A percentile compares a stretch with the other conserved stretches of the same genome.
Conservation (phyloP, 768 basidiomycete genomes). For the Hirschioporus abietinus region DNA sequence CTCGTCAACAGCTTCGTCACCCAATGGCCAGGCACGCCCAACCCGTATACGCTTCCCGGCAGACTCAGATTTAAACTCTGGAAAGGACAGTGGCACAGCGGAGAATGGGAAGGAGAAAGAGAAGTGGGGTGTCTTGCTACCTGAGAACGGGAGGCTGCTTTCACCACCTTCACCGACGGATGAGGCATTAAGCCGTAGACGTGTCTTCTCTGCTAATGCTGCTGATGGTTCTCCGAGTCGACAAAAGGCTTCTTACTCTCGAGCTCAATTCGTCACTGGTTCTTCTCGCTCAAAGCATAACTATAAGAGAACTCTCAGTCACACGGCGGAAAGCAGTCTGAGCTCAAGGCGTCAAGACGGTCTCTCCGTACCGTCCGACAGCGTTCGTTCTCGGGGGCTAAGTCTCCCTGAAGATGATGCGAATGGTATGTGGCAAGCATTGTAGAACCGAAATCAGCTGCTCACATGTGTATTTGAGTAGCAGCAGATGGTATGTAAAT, state of each 20-base stretch:
- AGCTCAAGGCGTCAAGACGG: neutral
- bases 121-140: neutral
- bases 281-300: neutral
- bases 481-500: neutral
- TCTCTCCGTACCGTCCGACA: neutral
- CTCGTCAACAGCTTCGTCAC: neutral
- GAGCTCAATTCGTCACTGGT: neutral
- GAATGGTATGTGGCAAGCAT: neutral
- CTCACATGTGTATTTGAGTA: neutral
- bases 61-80: neutral
- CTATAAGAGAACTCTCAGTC: neutral
- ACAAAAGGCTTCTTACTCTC: neutral
- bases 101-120: slow-evolving; percentile 1
- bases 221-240: neutral
- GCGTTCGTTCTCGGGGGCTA: neutral
- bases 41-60: slow-evolving; percentile 2
- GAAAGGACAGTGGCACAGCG: slow-evolving; percentile 11
- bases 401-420: neutral
- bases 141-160: neutral
- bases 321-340: neutral
- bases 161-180: neutral
- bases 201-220: neutral
- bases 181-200: neutral
- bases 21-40: neutral
- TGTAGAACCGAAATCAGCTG: neutral